A percentile compares a stretch with the other conserved stretches of the same genome.
Evolutionary conservation across 2,329 filamentous ascomycete species (phyloP).

Genomic region (Verticillium dahliae): DNA sequence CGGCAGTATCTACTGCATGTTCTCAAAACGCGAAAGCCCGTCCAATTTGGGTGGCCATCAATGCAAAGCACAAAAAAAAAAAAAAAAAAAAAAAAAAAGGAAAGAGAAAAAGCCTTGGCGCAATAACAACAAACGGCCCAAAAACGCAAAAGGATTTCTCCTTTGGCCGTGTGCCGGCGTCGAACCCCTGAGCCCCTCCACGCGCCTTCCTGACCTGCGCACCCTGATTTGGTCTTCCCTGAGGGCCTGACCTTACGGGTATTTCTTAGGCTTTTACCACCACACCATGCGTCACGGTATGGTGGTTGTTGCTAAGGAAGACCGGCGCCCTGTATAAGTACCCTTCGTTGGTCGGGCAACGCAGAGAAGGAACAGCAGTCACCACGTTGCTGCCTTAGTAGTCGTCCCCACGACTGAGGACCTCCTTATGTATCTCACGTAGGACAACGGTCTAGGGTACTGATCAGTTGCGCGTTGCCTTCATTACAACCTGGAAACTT

Average conservation of each 20-base stretch:
- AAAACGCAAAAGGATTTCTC: background rate
- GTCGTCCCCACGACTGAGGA: constrained; percentile 45
- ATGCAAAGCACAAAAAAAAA: no score
- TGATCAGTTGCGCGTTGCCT: background rate
- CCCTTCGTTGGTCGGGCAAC: background rate
- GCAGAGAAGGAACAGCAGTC: background rate
- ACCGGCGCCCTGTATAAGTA: no score
- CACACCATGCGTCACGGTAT: no score
- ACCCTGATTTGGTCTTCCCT: no score
- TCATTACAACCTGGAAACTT: constrained; percentile 1
- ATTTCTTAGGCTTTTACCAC: background rate
- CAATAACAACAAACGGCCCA: background rate
- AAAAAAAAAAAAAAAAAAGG: no score
- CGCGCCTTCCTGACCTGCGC: no score
- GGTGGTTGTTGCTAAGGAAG: background rate
- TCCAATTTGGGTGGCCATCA: no score
- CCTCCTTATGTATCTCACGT: constrained; percentile 37
- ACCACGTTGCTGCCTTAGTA: constrained; percentile 26
- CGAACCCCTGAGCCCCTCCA: no score
- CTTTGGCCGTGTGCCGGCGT: no score
- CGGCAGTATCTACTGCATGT: no score
- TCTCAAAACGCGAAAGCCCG: no score
- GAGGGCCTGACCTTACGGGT: no score
- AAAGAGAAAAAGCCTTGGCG: background rate
- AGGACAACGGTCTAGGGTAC: constrained; percentile 38